Percentiles rank a stretch among this genome's conserved stretches.
Evolutionary conservation across 139 green algal genomes (phyloP).

Genomic region (Chlorella sp.): DNA sequence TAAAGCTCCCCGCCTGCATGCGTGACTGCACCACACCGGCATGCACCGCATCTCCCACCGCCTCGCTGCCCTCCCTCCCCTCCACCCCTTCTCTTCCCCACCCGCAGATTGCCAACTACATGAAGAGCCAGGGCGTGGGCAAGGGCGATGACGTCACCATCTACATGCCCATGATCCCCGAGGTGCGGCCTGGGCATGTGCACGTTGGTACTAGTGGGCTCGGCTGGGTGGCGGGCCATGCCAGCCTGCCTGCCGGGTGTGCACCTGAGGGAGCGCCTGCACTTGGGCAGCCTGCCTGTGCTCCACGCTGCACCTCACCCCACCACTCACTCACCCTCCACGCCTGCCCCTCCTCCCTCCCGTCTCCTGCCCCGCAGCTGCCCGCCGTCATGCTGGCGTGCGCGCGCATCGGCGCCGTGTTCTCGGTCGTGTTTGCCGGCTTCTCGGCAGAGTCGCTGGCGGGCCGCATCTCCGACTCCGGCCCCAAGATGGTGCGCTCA

Average conservation of each 20-base stretch:
- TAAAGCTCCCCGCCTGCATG: neutral
- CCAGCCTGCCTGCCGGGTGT: too few relatives aligned
- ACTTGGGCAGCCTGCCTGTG: too few relatives aligned
- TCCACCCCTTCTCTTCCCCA: too few relatives aligned
- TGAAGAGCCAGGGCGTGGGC: slow-evolving; percentile 81
- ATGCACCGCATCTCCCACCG: too few relatives aligned
- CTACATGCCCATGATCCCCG: slow-evolving; percentile 97
- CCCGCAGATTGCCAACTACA: slow-evolving; percentile 79
- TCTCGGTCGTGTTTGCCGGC: slow-evolving; percentile 96
- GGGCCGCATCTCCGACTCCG: slow-evolving; percentile 73
- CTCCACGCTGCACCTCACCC: too few relatives aligned
- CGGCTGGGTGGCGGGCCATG: too few relatives aligned
- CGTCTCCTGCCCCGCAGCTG: slow-evolving; percentile 42
- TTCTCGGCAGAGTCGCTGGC: slow-evolving; percentile 92
- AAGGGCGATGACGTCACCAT: slow-evolving; percentile 91
- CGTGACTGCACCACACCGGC: neutral
- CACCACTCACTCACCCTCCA: too few relatives aligned
- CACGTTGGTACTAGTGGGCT: too few relatives aligned
- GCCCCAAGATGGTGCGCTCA: slow-evolving; percentile 31
- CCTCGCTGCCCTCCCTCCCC: neutral
- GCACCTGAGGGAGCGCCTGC: too few relatives aligned
- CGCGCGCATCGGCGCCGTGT: slow-evolving; percentile 93
- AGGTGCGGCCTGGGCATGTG: too few relatives aligned
- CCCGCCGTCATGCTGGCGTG: slow-evolving; percentile 94
- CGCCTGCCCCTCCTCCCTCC: too few relatives aligned